Evolutionary conservation across 2,329 filamentous ascomycete genomes (phyloP), one percentile per base, ranked within the genome.

Genomic region (Penicillium sp.): DNA sequence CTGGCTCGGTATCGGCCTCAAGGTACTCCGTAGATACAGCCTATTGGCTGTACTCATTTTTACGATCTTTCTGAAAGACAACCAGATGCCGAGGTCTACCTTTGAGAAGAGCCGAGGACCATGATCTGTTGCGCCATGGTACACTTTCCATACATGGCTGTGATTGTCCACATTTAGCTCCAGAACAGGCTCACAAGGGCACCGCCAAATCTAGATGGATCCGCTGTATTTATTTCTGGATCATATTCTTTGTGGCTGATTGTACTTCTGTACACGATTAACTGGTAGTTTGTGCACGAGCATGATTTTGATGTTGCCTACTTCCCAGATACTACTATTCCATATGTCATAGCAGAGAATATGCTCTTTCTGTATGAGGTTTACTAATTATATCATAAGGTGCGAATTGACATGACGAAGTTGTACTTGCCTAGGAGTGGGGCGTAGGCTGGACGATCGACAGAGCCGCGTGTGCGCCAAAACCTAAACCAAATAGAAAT

Each of bases 401-500:
- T 7, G 29, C 29, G 12, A 31, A 31, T 29, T 12, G 11, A 29
- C n/a, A n/a, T 29, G 27, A 12, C 29, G 6, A 29, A 29, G 27
- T 6, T 31, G 15, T 18, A 45, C 25, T 26, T n/a, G 43, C 25
- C 43, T 31, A 27, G 41, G n/a, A 44, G 43, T 45, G 43, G 25
- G 43, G 43, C 43, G 15, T 29, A 27, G 14, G 43, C 15, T 26
- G 25, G 43, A 35, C 14, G 46, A 49, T 49, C 46, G 46, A 37
- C 46, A 49, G 46, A 22, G 46, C 46, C 46, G 46, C 46, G 46
- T 49, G 46, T 49, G 15, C 46, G 46, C 22, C 46, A 25, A 40
- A 48, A 40, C 20, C 22, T 11, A 25, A 37, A 23, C 46, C 44
- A 18, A 25, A 20, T 49, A 33, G 25, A 18, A 7, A 18, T 25